These are phyloP conservation scores for Exophiala sp. DNA, from an alignment of 2,329 filamentous ascomycete genomes.

Conservation along the genomic window DNA sequence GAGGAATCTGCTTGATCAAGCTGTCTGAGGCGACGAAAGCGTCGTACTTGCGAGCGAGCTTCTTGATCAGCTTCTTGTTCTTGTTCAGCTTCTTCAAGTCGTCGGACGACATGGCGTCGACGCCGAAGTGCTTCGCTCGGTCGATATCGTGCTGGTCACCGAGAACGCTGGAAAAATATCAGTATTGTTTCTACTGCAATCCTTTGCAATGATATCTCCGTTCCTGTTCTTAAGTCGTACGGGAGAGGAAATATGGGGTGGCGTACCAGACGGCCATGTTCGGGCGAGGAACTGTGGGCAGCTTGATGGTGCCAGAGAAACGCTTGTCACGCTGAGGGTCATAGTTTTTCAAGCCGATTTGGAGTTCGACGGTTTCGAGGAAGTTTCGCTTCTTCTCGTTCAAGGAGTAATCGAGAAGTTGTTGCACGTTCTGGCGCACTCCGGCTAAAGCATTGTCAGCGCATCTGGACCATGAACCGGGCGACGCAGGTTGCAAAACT, in stretches of 20 bases:
- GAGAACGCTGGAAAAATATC: constrained; percentile 56
- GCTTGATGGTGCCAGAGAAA: constrained; percentile 97
- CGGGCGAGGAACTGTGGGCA: constrained; percentile 70
- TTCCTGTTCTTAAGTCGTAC: neutral
- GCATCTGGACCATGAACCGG: neutral
- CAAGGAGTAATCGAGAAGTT: constrained; percentile 90
- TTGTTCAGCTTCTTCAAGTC: constrained; percentile 99
- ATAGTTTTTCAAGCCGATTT: constrained; percentile 98
- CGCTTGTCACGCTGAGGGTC: constrained; percentile 99
- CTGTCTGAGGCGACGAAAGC: constrained; percentile 96
- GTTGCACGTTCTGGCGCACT: constrained; percentile 89
- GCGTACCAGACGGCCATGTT: constrained; percentile 75
- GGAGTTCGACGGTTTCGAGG: constrained; percentile 76
- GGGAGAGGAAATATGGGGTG: neutral
- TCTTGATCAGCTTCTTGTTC: constrained; percentile 99
- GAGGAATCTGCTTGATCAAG: constrained; percentile 99
- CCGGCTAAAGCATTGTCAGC: constrained; percentile 53
- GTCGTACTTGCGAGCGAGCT: constrained; percentile 99
- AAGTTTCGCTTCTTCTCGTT: constrained; percentile 98
- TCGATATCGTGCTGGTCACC: constrained; percentile 98
- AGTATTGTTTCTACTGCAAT: constrained; percentile 6
- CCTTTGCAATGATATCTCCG: neutral
- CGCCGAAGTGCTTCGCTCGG: constrained; percentile 97
- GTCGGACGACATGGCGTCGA: constrained; percentile 96
- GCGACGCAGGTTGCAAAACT: constrained; percentile 27